These are phyloP conservation scores for Rosa persica DNA, from an alignment of 306 rosid species.

Conservation along the genomic window DNA sequence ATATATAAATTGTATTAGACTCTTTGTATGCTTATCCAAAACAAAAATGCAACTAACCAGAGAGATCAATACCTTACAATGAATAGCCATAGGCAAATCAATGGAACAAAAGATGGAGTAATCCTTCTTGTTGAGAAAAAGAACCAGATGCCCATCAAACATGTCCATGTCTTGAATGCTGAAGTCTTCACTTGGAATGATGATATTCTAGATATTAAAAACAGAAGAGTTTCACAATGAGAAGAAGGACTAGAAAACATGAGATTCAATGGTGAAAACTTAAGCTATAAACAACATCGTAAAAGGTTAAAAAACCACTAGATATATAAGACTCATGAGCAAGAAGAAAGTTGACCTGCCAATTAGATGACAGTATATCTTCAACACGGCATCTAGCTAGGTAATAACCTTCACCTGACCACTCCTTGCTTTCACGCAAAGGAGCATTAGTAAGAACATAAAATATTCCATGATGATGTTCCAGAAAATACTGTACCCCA, in stretches of 20 bases:
- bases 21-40: neutral
- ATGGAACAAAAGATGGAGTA: constrained; percentile 67
- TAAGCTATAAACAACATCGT: constrained; percentile 2
- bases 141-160: constrained; percentile 79
- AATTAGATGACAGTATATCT: constrained; percentile 55
- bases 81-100: constrained; percentile 53
- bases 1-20: neutral
- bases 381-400: constrained; percentile 61
- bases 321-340: neutral
- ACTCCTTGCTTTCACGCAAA: constrained; percentile 35
- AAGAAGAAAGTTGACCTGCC: constrained; percentile 56
- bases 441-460: constrained; percentile 90
- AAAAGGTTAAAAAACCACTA: neutral
- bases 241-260: constrained; percentile 16
- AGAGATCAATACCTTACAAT: constrained; percentile 54
- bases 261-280: constrained; percentile 4
- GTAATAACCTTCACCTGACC: constrained; percentile 71
- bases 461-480: constrained; percentile 80
- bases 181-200: constrained; percentile 61
- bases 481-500: constrained; percentile 78
- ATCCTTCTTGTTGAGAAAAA: constrained; percentile 65
- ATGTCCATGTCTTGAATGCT: constrained; percentile 82
- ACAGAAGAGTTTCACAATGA: constrained; percentile 24
- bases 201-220: constrained; percentile 50
- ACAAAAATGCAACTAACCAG: constrained; percentile 4